phyloP scores from a whole-genome alignment of 768 basidiomycete species.

The Podaxis sp. region DNA sequence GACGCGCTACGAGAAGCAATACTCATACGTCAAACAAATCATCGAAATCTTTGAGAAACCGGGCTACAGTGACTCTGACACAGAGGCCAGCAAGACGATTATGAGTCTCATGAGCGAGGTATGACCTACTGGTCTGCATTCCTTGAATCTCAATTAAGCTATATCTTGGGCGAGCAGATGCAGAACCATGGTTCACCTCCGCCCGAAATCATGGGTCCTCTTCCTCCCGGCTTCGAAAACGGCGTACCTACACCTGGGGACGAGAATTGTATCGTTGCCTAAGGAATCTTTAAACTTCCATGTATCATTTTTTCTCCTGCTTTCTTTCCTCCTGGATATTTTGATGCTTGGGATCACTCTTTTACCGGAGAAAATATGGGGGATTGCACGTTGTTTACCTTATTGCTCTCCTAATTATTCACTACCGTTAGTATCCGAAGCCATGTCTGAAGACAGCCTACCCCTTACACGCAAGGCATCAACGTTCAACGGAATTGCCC shows the following conservation, averaged over 20 bases:
- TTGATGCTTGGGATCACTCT: background rate
- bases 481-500: background rate
- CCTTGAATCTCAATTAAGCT: background rate
- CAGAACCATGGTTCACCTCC: conserved; percentile 80
- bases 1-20: conserved; percentile 64
- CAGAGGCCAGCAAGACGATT: conserved; percentile 44
- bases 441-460: background rate
- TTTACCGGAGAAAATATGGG: background rate
- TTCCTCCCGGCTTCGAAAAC: conserved; percentile 60
- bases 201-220: conserved; percentile 76
- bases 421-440: background rate
- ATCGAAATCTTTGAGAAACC: conserved; percentile 65
- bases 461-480: background rate
- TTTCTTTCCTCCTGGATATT: background rate
- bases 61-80: conserved; percentile 56
- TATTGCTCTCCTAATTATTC: background rate
- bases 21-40: conserved; percentile 53
- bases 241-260: conserved; percentile 20
- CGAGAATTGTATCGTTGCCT: conserved; percentile 31
- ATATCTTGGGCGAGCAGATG: conserved; percentile 48
- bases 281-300: conserved; percentile 1
- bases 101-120: conserved; percentile 79
- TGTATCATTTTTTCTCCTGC: background rate
- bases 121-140: conserved; percentile 11
- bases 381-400: background rate